A percentile compares a stretch with the other conserved stretches of the same genome.
Evolutionary conservation across 176 grass and related monocot species (phyloP).

Genomic region (Juncus effusus): DNA sequence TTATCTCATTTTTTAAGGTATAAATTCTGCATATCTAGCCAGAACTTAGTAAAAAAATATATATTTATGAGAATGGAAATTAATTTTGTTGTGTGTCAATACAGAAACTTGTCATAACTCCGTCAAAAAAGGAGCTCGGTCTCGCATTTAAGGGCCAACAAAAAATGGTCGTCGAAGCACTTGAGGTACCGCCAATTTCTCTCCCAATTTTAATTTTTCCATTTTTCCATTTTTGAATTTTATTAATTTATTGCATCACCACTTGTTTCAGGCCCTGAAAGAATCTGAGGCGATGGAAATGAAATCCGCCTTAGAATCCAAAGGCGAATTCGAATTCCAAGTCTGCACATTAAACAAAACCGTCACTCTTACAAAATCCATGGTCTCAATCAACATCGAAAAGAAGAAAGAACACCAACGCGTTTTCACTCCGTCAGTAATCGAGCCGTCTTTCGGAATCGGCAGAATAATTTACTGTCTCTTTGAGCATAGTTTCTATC

Average conservation of each 20-base stretch:
- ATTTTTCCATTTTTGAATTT: not conserved
- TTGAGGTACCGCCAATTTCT: slow-evolving; percentile 52
- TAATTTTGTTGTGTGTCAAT: slow-evolving; percentile 22
- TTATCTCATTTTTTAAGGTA: slow-evolving; percentile 21
- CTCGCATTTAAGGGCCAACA: slow-evolving; percentile 92
- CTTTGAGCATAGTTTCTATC: slow-evolving; percentile 78
- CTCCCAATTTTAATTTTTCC: not conserved
- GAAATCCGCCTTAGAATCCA: slow-evolving; percentile 70
- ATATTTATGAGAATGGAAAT: not conserved
- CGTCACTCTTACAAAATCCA: slow-evolving; percentile 67
- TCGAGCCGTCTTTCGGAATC: slow-evolving; percentile 93
- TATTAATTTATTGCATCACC: not conserved
- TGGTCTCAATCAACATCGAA: slow-evolving; percentile 77
- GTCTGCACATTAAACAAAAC: slow-evolving; percentile 74
- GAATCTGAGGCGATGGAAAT: slow-evolving; percentile 73
- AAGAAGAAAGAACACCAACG: slow-evolving; percentile 90
- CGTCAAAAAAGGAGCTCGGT: slow-evolving; percentile 94
- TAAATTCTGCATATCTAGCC: not conserved
- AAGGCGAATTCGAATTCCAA: slow-evolving; percentile 64
- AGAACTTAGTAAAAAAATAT: slow-evolving; percentile 14
- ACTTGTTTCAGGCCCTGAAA: slow-evolving; percentile 54
- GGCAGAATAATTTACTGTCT: slow-evolving; percentile 92
- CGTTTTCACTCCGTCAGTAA: slow-evolving; percentile 92
- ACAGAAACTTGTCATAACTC: slow-evolving; percentile 85
- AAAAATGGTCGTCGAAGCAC: slow-evolving; percentile 78